These are phyloP conservation scores for Eucalyptus marginata DNA, from an alignment of 345 rosid species.

Conservation along the genomic window DNA sequence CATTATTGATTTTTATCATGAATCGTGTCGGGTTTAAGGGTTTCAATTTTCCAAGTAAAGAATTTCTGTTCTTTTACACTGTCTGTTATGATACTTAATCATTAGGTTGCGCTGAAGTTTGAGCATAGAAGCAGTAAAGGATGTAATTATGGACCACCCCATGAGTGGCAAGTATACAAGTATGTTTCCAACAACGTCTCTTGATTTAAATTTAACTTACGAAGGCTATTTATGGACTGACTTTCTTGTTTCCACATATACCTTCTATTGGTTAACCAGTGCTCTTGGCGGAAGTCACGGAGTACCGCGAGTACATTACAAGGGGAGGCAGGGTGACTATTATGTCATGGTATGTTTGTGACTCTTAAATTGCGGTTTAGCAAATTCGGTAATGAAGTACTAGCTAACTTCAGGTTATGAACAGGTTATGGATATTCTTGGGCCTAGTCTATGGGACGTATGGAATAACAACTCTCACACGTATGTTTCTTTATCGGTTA, in stretches of 20 bases:
- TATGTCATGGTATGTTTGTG: conserved; percentile 55
- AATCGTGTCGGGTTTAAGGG: not conserved
- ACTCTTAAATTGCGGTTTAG: not conserved
- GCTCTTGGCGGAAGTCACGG: conserved; percentile 79
- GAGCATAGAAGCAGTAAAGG: conserved; percentile 98
- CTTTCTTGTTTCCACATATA: not conserved
- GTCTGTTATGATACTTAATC: not conserved
- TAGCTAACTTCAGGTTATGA: not conserved
- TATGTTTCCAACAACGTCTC: conserved; percentile 14
- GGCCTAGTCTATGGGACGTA: conserved; percentile 78
- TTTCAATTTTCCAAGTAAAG: not conserved
- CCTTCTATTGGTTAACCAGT: conserved; percentile 7
- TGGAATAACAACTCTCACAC: conserved; percentile 54
- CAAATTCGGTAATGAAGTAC: not conserved
- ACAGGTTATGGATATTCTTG: conserved; percentile 80
- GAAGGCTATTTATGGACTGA: not conserved
- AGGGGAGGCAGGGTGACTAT: conserved; percentile 69
- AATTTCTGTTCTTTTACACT: not conserved
- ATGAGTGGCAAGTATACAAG: conserved; percentile 99
- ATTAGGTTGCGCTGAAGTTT: conserved; percentile 90
- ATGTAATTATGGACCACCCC: conserved; percentile 85
- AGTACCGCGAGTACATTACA: conserved; percentile 64
- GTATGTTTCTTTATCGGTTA: not conserved
- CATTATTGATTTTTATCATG: not conserved
- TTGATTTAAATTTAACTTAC: not conserved